Evolutionary conservation across 2,329 filamentous ascomycete species (phyloP).

Genomic region (Sordariomycetes sp.): DNA sequence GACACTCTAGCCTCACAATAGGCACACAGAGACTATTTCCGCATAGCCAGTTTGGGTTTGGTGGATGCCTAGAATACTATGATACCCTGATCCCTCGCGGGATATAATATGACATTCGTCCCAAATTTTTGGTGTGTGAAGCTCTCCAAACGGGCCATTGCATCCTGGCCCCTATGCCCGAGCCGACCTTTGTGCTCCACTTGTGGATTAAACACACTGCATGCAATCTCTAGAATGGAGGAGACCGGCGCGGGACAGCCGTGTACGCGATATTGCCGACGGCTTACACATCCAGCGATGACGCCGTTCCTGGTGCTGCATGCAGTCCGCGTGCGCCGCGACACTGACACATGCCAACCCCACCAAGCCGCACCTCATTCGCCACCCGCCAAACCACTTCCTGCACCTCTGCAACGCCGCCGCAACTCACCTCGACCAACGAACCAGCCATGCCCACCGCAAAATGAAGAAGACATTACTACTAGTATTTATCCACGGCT

Average conservation of each 20-base stretch:
- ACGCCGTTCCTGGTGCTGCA: background rate
- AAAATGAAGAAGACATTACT: conserved; percentile 67
- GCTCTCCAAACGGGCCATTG: background rate
- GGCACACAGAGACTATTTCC: background rate
- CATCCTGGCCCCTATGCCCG: no score
- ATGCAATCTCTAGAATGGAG: background rate
- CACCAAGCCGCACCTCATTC: background rate
- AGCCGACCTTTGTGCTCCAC: no score
- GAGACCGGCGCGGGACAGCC: background rate
- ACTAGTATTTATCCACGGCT: conserved; percentile 79
- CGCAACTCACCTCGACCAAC: background rate
- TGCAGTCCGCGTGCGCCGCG: background rate
- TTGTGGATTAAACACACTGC: background rate
- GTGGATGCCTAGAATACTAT: background rate
- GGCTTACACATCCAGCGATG: background rate
- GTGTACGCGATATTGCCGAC: background rate
- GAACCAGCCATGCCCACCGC: background rate
- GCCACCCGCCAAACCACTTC: background rate
- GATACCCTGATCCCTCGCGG: background rate
- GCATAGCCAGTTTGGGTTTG: no score
- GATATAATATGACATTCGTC: background rate
- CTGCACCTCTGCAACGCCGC: background rate
- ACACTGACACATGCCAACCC: background rate
- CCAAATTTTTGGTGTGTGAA: background rate
- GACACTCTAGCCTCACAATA: background rate